phyloP scores from a whole-genome alignment of 495 filamentous ascomycete species.

The Talaromyces adpressus region DNA sequence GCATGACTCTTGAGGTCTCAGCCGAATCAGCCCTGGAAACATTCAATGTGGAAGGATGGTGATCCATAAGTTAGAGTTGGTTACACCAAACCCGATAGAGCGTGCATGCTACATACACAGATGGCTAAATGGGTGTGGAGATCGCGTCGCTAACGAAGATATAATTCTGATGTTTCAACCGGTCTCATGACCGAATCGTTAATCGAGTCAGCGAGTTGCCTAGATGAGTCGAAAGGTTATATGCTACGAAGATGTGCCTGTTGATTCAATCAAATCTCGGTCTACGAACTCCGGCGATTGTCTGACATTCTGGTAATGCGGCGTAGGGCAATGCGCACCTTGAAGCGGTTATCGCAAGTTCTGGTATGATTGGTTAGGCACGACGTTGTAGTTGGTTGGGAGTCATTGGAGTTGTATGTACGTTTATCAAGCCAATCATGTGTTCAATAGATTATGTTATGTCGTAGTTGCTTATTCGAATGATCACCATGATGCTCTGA shows the following conservation, averaged over 20 bases:
- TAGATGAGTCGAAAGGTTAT: not conserved
- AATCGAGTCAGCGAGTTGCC: not conserved
- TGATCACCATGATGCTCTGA: not conserved
- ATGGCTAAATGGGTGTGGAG: not conserved
- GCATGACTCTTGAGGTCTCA: not conserved
- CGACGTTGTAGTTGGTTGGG: not conserved
- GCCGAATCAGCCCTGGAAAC: not conserved
- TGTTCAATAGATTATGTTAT: not conserved
- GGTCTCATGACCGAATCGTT: not conserved
- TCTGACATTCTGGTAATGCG: not conserved
- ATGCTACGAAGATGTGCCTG: not conserved
- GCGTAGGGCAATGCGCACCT: not conserved
- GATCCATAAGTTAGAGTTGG: not conserved
- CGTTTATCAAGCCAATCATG: not conserved
- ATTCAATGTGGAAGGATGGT: not conserved
- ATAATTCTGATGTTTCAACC: not conserved
- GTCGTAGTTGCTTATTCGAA: not conserved
- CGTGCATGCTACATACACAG: not conserved
- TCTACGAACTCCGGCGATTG: not conserved
- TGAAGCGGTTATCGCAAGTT: not conserved
- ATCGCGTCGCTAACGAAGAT: not conserved
- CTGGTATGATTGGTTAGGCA: not conserved
- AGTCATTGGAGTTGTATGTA: not conserved
- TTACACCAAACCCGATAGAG: not conserved
- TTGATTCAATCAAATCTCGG: not conserved